phyloP scores from a whole-genome alignment of 768 basidiomycete species.

The Naganishia vishniacii region DNA sequence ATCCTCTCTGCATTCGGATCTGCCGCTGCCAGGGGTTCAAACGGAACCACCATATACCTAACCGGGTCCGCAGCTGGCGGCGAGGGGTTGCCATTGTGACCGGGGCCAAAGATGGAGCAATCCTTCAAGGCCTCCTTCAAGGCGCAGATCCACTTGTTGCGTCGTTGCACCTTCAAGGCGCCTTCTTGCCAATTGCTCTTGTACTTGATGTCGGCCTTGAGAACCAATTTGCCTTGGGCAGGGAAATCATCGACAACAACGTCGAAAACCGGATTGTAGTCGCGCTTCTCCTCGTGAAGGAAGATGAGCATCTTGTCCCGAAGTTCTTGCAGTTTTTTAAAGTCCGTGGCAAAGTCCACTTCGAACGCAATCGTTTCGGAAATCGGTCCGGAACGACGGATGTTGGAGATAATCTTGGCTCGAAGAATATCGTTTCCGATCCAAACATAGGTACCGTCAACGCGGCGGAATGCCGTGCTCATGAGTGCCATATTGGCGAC shows the following conservation, averaged over 20 bases:
- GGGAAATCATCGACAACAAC: conserved; percentile 61
- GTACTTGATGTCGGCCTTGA: conserved; percentile 78
- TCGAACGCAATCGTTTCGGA: conserved; percentile 77
- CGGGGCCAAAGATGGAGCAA: conserved; percentile 59
- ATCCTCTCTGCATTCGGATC: conserved; percentile 39
- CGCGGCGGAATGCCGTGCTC: conserved; percentile 52
- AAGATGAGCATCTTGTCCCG: conserved; percentile 76
- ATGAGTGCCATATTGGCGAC: conserved; percentile 84
- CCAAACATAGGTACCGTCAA: conserved; percentile 48
- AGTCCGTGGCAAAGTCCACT: conserved; percentile 69
- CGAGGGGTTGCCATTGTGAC: conserved; percentile 48
- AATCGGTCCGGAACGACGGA: conserved; percentile 57
- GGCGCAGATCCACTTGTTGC: conserved; percentile 89
- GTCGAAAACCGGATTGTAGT: conserved; percentile 72
- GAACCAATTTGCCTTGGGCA: conserved; percentile 68
- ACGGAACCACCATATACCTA: conserved; percentile 68
- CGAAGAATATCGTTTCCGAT: conserved; percentile 48
- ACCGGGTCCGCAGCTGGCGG: conserved; percentile 54
- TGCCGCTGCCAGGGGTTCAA: conserved; percentile 49
- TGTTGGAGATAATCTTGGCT: conserved; percentile 49
- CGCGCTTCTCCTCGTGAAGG: conserved; percentile 63
- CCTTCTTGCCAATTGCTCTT: conserved; percentile 80
- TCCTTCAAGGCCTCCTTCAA: conserved; percentile 63
- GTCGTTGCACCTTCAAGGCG: conserved; percentile 62
- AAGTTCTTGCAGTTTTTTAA: conserved; percentile 72